Conservation (phyloP, 83 land plant species). For the Diphasiastrum complanatum region DNA sequence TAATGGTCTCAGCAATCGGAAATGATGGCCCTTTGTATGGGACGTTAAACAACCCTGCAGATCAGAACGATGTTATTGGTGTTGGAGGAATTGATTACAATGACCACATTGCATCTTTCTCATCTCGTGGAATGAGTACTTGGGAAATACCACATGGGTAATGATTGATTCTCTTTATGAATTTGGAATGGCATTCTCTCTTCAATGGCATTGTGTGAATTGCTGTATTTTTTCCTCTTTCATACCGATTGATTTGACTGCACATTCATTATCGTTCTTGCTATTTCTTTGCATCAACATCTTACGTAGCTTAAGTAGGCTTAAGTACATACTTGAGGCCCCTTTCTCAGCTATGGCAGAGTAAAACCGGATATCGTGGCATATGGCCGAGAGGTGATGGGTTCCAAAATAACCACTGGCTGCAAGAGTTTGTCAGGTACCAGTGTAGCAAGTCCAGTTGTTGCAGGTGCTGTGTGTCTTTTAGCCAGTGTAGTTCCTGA, state of each 20-base stretch:
- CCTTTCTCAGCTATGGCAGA: slow-evolving; percentile 83
- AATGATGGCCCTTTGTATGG: slow-evolving; percentile 99
- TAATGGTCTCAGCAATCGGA: slow-evolving; percentile 99
- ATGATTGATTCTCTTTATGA: no score
- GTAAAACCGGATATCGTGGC: slow-evolving; percentile 97
- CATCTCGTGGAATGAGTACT: slow-evolving; percentile 99
- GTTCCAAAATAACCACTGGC: slow-evolving; percentile 93
- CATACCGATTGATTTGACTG: no score
- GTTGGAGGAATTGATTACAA: slow-evolving; percentile 97
- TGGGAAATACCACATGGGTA: slow-evolving; percentile 99
- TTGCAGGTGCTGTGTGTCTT: slow-evolving; percentile 94
- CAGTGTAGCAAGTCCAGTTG: slow-evolving; percentile 99
- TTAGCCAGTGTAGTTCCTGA: slow-evolving; percentile 90
- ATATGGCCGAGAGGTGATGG: slow-evolving; percentile 93
- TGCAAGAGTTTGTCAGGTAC: slow-evolving; percentile 97
- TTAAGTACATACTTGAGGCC: slow-evolving; percentile 2
- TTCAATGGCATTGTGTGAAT: no score
- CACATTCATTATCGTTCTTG: no score
- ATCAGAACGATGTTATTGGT: slow-evolving; percentile 98
- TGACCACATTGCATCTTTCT: slow-evolving; percentile 94
- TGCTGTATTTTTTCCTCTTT: no score
- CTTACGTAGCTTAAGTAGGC: no score
- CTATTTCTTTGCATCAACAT: no score
- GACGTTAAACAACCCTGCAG: slow-evolving; percentile 95
- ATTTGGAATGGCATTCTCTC: no score